Conservation (phyloP, 805 yeast species). For the Cyberlindnera lachancei region DNA sequence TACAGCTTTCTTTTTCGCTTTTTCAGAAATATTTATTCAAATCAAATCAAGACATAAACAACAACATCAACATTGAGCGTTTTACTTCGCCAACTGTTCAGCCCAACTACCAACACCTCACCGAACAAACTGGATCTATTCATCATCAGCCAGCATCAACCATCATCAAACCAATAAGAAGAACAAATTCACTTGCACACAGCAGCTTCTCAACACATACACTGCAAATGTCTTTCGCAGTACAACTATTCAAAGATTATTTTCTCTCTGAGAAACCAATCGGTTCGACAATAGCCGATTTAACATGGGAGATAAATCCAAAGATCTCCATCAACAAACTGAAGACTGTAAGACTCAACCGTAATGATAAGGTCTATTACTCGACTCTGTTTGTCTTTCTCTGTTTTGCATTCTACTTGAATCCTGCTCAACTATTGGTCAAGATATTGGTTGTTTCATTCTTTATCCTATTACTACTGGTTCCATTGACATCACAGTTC, state of each 20-base stretch:
- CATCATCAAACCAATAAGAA: too few relatives aligned
- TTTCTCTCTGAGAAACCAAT: constrained; percentile 49
- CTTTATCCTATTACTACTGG: constrained; percentile 35
- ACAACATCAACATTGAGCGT: too few relatives aligned
- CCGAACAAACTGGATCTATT: too few relatives aligned
- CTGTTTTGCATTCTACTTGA: constrained; percentile 47
- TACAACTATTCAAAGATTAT: constrained; percentile 37
- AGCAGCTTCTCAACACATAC: too few relatives aligned
- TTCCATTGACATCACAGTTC: constrained; percentile 81
- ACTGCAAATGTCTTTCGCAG: constrained; percentile 15
- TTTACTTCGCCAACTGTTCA: too few relatives aligned
- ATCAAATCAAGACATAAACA: too few relatives aligned
- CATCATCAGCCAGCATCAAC: too few relatives aligned
- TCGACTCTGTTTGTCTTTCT: constrained; percentile 44
- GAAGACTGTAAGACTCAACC: constrained; percentile 34
- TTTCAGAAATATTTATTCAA: too few relatives aligned
- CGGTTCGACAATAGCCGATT: constrained; percentile 40
- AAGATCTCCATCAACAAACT: constrained; percentile 33
- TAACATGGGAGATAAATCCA: constrained; percentile 43
- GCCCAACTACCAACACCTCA: too few relatives aligned
- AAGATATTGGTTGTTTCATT: constrained; percentile 28
- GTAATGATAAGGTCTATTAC: constrained; percentile 46
- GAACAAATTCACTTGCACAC: too few relatives aligned
- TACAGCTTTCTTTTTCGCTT: too few relatives aligned
- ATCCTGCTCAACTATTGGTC: constrained; percentile 44